phyloP scores from a whole-genome alignment of 1,139 yeast genomes.

The Saccharomycopsis phalli region DNA sequence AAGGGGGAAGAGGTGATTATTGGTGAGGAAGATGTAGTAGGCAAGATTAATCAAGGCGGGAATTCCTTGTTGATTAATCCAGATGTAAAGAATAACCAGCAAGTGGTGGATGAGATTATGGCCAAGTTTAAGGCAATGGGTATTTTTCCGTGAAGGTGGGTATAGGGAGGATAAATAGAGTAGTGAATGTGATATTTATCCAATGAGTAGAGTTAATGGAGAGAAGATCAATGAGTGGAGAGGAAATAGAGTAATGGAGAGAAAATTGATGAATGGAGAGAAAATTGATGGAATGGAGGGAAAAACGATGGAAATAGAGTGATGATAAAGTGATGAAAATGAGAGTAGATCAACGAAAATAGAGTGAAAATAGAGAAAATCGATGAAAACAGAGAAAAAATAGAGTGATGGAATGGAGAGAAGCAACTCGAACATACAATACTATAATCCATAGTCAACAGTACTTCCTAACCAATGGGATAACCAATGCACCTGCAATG shows the following conservation, averaged over 20 bases:
- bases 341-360: neutral
- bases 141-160: neutral
- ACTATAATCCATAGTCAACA: too few relatives aligned
- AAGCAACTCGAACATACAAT: neutral
- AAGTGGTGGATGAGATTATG: conserved; percentile 7
- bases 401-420: neutral
- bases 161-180: neutral
- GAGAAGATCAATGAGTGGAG: too few relatives aligned
- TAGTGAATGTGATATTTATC: neutral
- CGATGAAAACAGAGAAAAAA: neutral
- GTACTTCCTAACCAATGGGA: too few relatives aligned
- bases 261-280: too few relatives aligned
- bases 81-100: conserved; percentile 3
- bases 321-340: too few relatives aligned
- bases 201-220: too few relatives aligned
- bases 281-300: too few relatives aligned
- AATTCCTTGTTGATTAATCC: conserved; percentile 12
- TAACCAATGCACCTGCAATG: too few relatives aligned
- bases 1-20: conserved; percentile 27
- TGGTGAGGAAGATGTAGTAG: conserved; percentile 6
- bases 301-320: too few relatives aligned
- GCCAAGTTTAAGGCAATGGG: conserved; percentile 1
- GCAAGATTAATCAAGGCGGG: neutral
- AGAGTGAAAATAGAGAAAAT: neutral
- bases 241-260: too few relatives aligned